Evolutionary conservation across 2,329 filamentous ascomycete genomes (phyloP).

Genomic region (Aspergillus sp.): DNA sequence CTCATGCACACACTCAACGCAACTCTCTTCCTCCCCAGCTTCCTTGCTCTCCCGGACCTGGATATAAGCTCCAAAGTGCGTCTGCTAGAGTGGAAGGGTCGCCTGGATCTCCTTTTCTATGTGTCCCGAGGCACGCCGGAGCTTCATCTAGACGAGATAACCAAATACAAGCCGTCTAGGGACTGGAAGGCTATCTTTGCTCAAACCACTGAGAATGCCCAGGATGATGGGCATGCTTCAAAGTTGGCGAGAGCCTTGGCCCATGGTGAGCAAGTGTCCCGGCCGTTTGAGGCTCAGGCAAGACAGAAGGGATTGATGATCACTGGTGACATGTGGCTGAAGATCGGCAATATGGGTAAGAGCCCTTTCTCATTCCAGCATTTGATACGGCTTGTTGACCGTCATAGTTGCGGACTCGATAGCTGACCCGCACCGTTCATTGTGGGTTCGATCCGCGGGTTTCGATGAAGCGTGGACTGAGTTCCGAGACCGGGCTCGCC

Average conservation of each 20-base stretch:
- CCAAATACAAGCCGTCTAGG: conserved; percentile 48
- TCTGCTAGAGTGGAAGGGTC: conserved; percentile 72
- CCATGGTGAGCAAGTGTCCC: conserved; percentile 49
- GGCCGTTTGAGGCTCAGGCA: conserved; percentile 21
- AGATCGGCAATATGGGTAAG: conserved; percentile 37
- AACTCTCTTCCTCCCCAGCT: conserved; percentile 60
- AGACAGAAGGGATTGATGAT: conserved; percentile 24
- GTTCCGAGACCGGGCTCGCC: conserved; percentile 12
- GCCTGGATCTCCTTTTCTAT: conserved; percentile 66
- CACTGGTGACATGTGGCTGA: conserved; percentile 36
- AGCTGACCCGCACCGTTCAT: conserved; percentile 10
- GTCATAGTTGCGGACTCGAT: conserved; percentile 29
- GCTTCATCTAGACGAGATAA: conserved; percentile 51
- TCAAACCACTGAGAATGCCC: conserved; percentile 35
- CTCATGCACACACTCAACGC: conserved; percentile 68
- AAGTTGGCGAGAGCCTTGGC: conserved; percentile 66
- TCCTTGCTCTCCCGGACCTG: conserved; percentile 54
- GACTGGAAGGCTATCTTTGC: conserved; percentile 39
- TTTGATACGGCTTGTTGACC: conserved; percentile 4
- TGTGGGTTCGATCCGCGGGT: conserved; percentile 33
- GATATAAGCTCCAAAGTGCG: conserved; percentile 55
- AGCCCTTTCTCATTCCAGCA: neutral
- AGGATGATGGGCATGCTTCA: conserved; percentile 71
- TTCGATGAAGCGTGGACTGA: conserved; percentile 35
- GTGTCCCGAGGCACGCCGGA: conserved; percentile 56